A percentile compares a stretch with the other conserved stretches of the same genome.
Conservation (phyloP, 2,329 filamentous ascomycete species). For the Aspergillus sergii region DNA sequence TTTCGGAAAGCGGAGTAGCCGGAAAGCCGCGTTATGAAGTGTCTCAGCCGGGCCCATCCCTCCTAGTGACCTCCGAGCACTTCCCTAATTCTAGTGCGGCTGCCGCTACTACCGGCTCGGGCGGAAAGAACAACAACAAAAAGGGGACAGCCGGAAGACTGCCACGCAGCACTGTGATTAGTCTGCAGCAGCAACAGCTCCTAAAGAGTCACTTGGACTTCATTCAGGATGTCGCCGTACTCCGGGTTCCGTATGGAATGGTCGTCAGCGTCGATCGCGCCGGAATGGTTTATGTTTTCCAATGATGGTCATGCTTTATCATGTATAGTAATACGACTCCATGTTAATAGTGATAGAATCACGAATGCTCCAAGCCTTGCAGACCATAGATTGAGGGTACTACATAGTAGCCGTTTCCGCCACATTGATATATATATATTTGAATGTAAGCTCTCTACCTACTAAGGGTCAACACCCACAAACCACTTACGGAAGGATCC, state of each 20-base stretch:
- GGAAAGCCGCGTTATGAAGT: constrained; percentile 70
- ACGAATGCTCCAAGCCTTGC: neutral
- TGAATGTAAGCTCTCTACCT: neutral
- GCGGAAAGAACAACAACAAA: constrained; percentile 33
- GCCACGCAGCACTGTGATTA: constrained; percentile 80
- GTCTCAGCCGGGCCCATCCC: constrained; percentile 62
- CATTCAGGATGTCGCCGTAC: constrained; percentile 81
- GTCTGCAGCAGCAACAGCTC: constrained; percentile 81
- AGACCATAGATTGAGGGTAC: neutral
- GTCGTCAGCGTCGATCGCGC: constrained; percentile 86
- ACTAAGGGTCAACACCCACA: too few species aligned
- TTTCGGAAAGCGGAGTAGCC: constrained; percentile 55
- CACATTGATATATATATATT: neutral
- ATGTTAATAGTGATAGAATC: neutral
- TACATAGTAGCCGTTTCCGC: neutral
- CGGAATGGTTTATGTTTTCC: constrained; percentile 85
- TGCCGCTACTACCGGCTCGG: constrained; percentile 21
- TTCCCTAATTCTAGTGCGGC: constrained; percentile 43
- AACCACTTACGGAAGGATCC: too few species aligned
- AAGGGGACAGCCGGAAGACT: constrained; percentile 50
- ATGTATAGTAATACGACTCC: neutral
- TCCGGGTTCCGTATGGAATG: constrained; percentile 92
- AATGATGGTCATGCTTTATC: constrained; percentile 29
- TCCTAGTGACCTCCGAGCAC: constrained; percentile 69
- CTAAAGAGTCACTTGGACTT: constrained; percentile 85